Percentiles rank a stretch among this genome's conserved stretches.
Evolutionary conservation across 108 stramenopile species (phyloP).

Genomic region (Nannochloropsis salina): DNA sequence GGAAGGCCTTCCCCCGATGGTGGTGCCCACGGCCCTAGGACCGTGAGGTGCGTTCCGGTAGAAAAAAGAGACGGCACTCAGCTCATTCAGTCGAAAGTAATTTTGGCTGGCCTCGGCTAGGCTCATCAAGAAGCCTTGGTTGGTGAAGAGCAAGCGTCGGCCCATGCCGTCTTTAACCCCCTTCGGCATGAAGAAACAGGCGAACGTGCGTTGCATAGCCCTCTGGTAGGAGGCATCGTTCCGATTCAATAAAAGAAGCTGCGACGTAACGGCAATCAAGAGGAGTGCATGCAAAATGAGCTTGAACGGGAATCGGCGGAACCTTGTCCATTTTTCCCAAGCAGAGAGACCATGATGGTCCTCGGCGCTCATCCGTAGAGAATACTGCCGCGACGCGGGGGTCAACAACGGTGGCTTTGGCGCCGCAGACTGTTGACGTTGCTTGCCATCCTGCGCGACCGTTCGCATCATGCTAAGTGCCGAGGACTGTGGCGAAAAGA

Average conservation of each 20-base stretch:
- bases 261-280: background rate
- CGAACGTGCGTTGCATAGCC: background rate
- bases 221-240: background rate
- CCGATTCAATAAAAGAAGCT: background rate
- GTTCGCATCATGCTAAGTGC: too few species aligned
- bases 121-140: background rate
- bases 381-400: background rate
- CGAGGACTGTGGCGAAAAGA: too few species aligned
- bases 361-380: background rate
- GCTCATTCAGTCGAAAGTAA: background rate
- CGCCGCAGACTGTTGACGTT: too few species aligned
- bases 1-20: background rate
- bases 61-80: background rate
- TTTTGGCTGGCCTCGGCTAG: background rate
- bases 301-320: background rate
- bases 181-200: background rate
- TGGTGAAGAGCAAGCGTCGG: background rate
- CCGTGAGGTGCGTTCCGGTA: background rate
- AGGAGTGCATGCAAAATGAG: background rate
- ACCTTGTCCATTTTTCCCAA: background rate
- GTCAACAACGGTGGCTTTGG: background rate
- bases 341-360: background rate
- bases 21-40: background rate
- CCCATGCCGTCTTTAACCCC: background rate
- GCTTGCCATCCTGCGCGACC: too few species aligned